Evolutionary conservation across 805 yeast genomes (phyloP), one percentile per base, ranked within the genome.

Genomic region (Nakazawaea siamensis): DNA sequence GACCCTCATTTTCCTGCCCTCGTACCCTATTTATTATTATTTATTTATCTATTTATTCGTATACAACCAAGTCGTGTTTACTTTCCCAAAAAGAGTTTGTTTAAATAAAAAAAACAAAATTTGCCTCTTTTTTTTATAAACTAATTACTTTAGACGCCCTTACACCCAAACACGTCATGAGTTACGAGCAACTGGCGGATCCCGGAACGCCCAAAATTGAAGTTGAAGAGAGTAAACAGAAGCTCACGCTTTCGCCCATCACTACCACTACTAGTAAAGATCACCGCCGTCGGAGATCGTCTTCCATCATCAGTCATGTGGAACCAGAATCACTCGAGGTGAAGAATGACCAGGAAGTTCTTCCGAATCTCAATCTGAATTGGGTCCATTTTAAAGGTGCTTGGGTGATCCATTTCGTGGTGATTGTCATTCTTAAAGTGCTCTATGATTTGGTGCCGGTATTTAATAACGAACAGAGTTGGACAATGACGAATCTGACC

Each of bases 331-430:
- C 87, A 13, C 72, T 84, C 48, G 97, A 90, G 47, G 94, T 88
- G 27, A 84, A 80, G 55, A 85, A 80, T 49, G 98, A 90, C 55
- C 97, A 90, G 60, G 80, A 81, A 35, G 66, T 87, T 33, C 75
- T 82, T 46, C 88, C 95, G 19, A 92, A 92, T 51, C 68, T 87
- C 60, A 92, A 92, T 55, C 97, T 97, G 18, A 79, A 79, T 47
- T 90, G 98, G 98, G 96, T 92, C 21, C 84, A 88, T 54, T 81
- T 76, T 49, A 87, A 90, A 50, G 98, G 95, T 31, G 97, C 97
- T 1, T 92, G 98, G 98, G 65, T 80, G 19, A 80, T 90, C 38
- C 98, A 90, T 58, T 66, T 92, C 32, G 94, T 87, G 19, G 70
- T 92, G 31, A 84, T 90, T 38, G 50, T 75, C 27, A 62, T 87